Base-by-base conservation (phyloP, 306 rosid genomes). In the Abrus pulchellus region DNA sequence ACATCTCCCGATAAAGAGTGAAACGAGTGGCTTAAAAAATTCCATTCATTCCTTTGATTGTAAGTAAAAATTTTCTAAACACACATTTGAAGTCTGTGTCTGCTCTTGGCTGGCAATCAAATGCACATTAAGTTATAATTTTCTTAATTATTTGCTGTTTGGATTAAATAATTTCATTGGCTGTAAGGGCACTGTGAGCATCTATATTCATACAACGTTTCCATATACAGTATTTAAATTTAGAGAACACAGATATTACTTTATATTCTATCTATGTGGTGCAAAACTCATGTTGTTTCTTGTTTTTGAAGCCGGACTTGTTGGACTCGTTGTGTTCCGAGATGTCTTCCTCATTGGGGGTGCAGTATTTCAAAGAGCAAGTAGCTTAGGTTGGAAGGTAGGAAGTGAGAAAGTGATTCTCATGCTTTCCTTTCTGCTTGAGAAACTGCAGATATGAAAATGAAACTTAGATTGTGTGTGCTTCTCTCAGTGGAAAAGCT, bases 341-440 rank as follows among this genome's bases (percentile, higher is more conserved):
- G 99, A 95, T 74, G 88, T 88, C 79, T 89, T 87, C 61, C 97
- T 95, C 0, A 75, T 95, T n/a, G 87, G 97, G 7, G 98, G 97
- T 56, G 96, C 98, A 40, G 85, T 91, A 50, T 93, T 81, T 85
- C 86, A 83, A 78, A 88, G 99, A 82, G 98, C 90, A 28, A 89
- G 83, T 80, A 87, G 88, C 92, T 80, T 91, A 87, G 90, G 92
- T 72, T 90, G 98, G 99, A 83, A 90, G 97, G 99, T 93, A 88
- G 12, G 85, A 82, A 36, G 4, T 36, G 40, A 50, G 12, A 75
- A 73, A 20, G 2, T 53, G 28, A 29, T 73, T 57, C 40, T 30
- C 68, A 44, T 55, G 3, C 14, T 77, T 78, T 69, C 28, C 40
- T 12, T 70, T 78, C 40, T 14, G 77, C 68, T 78, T 45, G 70